Base-by-base conservation (phyloP, 208 protist species). In the Kentomonas sorsogonicus region DNA sequence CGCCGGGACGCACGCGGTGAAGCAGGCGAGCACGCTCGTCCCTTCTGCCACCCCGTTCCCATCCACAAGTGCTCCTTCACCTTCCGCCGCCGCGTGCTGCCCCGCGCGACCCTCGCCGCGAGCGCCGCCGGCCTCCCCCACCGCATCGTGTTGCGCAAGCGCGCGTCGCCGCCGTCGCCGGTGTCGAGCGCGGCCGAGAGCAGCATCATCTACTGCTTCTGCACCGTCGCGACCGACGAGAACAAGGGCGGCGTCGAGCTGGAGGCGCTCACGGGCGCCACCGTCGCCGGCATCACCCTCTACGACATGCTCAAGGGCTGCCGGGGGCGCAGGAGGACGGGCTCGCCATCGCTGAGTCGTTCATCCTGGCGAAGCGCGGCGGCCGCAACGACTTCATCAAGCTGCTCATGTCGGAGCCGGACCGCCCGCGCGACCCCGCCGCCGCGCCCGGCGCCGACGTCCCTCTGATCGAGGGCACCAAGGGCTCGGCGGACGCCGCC, bases 221-320 rank as follows among this genome's bases (percentile, higher is more conserved):
- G 83, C 70, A 91, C 82, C 13, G 86, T 93, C 5, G 86, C 86
- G 16, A 93, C 79, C 11, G 69, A 80, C n/a, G 81, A 93, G 45
- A 58, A 47, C 44, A 93, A 83, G 54, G 89, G 88, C 0, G 93
- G 95, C 2, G 94, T 98, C n/a, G 97, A 98, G 76, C 98, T 98
- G 94, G 95, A 98, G 73, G 94, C 95, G 15, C 62, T 98, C n/a
- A 97, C 92, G 0, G 95, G 91, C 9, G 92, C 91, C 2, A 87
- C 70, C 3, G 73, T 97, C 26, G 84, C 94, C 15, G 82, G 79
- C 38, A 60, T 98, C 7, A 97, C 89, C 3, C 59, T 94, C 6
- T 94, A 94, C 68, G 87, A 94, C 66, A 94, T 94, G 87, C 65
- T 94, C 30, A 83, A 82, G 36, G 72, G 1, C 43, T 91, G 3